A percentile compares a stretch with the other conserved stretches of the same genome.
These are phyloP conservation scores for Boletus eberwhitei DNA, from an alignment of 768 basidiomycete species.

Conservation along the genomic window DNA sequence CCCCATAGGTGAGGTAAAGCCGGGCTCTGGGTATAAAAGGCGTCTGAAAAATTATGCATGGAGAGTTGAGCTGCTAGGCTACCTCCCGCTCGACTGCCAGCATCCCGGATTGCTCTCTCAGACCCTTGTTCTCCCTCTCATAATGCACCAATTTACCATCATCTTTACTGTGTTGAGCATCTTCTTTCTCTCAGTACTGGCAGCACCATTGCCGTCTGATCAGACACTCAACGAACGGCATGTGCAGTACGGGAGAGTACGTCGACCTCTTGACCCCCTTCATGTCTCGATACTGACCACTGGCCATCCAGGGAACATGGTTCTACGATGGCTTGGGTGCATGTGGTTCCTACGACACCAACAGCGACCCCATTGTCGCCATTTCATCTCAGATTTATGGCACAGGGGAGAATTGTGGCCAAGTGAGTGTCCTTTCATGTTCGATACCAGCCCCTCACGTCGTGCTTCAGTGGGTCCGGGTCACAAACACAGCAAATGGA, in stretches of 20 bases:
- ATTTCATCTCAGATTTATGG: constrained; percentile 54
- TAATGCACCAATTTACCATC: constrained; percentile 22
- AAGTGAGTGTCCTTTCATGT: constrained; percentile 39
- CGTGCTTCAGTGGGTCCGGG: constrained; percentile 49
- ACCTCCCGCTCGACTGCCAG: constrained; percentile 4
- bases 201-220: constrained; percentile 33
- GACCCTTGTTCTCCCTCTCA: background rate
- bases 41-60: constrained; percentile 5
- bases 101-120: background rate
- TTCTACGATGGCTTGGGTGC: constrained; percentile 59
- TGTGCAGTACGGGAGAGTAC: constrained; percentile 45
- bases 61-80: background rate
- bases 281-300: constrained; percentile 2
- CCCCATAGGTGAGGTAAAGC: constrained; percentile 31
- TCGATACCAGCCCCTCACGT: constrained; percentile 5
- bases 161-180: constrained; percentile 40
- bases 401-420: constrained; percentile 53
- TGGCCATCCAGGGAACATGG: constrained; percentile 57
- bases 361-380: constrained; percentile 58
- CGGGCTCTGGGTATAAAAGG: constrained; percentile 25
- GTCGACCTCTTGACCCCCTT: constrained; percentile 16
- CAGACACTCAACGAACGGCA: constrained; percentile 49
- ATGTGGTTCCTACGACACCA: constrained; percentile 52
- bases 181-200: constrained; percentile 40
- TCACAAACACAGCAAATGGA: constrained; percentile 57